phyloP scores from a whole-genome alignment of 257 asterid genomes.

The Oldenlandia corymbosa region DNA sequence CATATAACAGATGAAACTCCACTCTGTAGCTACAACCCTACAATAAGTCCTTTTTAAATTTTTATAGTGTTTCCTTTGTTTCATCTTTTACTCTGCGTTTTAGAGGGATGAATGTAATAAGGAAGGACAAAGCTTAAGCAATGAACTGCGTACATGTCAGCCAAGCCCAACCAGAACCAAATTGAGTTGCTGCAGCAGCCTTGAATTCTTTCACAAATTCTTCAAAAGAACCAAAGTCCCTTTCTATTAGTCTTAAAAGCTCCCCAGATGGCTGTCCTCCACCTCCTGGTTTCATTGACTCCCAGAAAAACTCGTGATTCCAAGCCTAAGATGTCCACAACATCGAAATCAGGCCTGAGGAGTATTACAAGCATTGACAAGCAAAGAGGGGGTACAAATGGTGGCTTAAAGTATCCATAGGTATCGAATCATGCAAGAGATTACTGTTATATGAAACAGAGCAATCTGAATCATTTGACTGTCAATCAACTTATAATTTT shows the following conservation, averaged over 20 bases:
- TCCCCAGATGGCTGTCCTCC: conserved; percentile 87
- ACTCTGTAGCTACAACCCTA: background rate
- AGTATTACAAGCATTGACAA: background rate
- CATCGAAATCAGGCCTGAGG: background rate
- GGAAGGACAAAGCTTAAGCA: background rate
- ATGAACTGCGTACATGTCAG: conserved; percentile 65
- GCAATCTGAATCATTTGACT: background rate
- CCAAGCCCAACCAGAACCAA: conserved; percentile 99
- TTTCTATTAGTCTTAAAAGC: conserved; percentile 55
- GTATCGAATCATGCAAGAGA: background rate
- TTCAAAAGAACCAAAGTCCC: conserved; percentile 92
- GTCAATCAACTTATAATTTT: background rate
- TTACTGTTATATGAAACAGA: background rate
- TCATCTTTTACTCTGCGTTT: background rate
- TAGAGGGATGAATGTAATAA: background rate
- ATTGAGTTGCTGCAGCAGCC: conserved; percentile 86
- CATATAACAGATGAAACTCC: background rate
- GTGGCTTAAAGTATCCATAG: background rate
- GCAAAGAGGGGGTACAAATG: background rate
- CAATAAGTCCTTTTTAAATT: background rate
- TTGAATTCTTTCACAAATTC: conserved; percentile 64
- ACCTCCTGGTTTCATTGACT: conserved; percentile 89
- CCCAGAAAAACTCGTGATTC: conserved; percentile 97
- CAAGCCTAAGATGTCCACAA: conserved; percentile 47
- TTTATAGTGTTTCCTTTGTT: background rate